Evolutionary conservation across 2,329 filamentous ascomycete species (phyloP).

Genomic region (Fusarium sacchari): DNA sequence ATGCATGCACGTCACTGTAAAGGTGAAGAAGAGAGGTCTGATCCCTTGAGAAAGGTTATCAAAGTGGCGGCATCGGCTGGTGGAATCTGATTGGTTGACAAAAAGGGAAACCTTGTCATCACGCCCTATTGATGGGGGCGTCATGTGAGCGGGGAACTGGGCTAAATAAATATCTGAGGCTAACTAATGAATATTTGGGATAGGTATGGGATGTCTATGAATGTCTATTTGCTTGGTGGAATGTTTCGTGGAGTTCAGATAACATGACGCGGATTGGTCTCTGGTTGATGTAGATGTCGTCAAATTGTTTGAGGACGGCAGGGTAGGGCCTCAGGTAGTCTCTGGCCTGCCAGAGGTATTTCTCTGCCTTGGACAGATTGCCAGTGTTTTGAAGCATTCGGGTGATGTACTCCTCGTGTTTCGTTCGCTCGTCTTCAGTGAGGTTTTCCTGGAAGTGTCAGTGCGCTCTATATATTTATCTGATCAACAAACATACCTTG

Average conservation of each 20-base stretch:
- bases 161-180: background rate
- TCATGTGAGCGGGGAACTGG: conserved; percentile 24
- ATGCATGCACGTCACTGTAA: conserved; percentile 21
- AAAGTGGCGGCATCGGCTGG: conserved; percentile 14
- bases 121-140: conserved; percentile 40
- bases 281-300: conserved; percentile 32
- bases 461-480: fast-evolving
- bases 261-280: conserved; percentile 30
- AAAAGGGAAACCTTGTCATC: conserved; percentile 31
- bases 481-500: background rate
- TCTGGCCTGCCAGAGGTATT: conserved; percentile 31
- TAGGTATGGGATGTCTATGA: background rate
- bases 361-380: conserved; percentile 29
- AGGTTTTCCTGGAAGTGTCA: conserved; percentile 20
- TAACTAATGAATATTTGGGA: background rate
- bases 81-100: conserved; percentile 10
- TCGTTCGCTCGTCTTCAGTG: background rate
- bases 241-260: conserved; percentile 22
- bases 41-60: conserved; percentile 6
- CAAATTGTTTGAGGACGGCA: conserved; percentile 26
- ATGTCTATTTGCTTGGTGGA: conserved; percentile 5
- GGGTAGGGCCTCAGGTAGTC: conserved; percentile 30
- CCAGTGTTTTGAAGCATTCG: conserved; percentile 25
- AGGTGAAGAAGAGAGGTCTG: conserved; percentile 17
- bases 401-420: conserved; percentile 21